Percentiles rank a stretch among this genome's conserved stretches.
phyloP scores from a whole-genome alignment of 2,329 filamentous ascomycete species.

The Coniochaeta pulveracea region DNA sequence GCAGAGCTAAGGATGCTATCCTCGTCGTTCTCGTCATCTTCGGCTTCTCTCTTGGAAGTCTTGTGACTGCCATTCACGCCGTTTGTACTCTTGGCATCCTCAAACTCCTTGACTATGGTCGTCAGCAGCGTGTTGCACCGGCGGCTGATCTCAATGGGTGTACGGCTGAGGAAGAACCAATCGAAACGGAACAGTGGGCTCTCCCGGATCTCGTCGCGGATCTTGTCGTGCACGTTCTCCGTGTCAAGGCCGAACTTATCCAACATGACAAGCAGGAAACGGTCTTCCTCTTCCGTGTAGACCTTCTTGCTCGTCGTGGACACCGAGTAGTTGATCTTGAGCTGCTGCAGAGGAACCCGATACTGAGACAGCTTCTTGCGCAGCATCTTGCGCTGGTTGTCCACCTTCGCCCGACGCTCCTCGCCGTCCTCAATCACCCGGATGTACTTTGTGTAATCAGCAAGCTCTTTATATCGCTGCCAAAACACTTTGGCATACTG shows the following conservation, averaged over 20 bases:
- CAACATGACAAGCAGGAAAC: conserved; percentile 86
- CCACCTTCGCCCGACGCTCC: conserved; percentile 76
- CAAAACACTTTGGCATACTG: conserved; percentile 93
- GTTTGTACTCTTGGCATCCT: conserved; percentile 45
- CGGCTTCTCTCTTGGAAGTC: conserved; percentile 61
- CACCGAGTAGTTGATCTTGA: conserved; percentile 98
- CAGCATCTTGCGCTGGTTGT: conserved; percentile 86
- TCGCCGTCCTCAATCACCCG: conserved; percentile 87
- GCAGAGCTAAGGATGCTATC: conserved; percentile 68
- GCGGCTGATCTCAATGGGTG: conserved; percentile 82
- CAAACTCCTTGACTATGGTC: conserved; percentile 90
- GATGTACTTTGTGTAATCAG: conserved; percentile 81
- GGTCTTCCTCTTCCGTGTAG: conserved; percentile 95
- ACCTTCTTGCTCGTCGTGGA: conserved; percentile 99
- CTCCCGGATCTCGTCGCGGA: conserved; percentile 94
- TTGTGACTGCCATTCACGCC: conserved; percentile 45
- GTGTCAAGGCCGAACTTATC: conserved; percentile 88
- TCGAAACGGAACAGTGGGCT: conserved; percentile 94
- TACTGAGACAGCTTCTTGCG: conserved; percentile 94
- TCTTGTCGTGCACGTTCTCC: conserved; percentile 81
- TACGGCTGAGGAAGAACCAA: conserved; percentile 97
- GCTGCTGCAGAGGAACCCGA: conserved; percentile 91
- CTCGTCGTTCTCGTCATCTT: conserved; percentile 78
- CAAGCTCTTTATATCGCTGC: conserved; percentile 85
- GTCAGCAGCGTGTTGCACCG: conserved; percentile 90